Percentiles rank a stretch among this genome's conserved stretches.
Conservation (phyloP, 2,329 filamentous ascomycete genomes). For the Phyllosticta citriasiana region DNA sequence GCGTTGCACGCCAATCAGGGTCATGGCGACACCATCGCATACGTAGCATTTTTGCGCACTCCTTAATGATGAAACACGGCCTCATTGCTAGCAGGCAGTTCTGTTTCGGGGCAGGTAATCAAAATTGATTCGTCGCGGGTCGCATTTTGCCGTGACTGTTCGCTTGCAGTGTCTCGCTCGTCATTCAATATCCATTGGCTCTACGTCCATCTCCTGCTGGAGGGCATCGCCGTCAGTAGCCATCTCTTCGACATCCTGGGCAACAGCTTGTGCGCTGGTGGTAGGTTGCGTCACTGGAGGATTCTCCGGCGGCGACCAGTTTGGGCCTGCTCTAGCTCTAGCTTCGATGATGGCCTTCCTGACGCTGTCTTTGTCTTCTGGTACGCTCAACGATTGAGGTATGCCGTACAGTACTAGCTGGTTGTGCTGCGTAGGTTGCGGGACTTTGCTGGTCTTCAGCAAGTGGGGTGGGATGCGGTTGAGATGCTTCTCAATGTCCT, state of each 20-base stretch:
- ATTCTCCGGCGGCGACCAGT: slow-evolving; percentile 13
- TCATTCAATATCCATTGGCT: slow-evolving; percentile 1
- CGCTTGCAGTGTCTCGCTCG: background rate
- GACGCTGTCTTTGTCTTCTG: slow-evolving; percentile 62
- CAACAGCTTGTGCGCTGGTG: background rate
- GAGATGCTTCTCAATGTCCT: slow-evolving; percentile 77
- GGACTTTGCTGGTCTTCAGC: slow-evolving; percentile 43
- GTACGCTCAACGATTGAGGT: slow-evolving; percentile 64
- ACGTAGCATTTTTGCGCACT: background rate
- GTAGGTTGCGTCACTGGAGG: background rate
- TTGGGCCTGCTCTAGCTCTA: slow-evolving; percentile 55
- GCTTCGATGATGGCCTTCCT: slow-evolving; percentile 76
- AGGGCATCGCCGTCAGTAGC: background rate
- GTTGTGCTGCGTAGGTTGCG: slow-evolving; percentile 42
- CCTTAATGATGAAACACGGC: background rate
- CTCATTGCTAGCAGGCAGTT: background rate
- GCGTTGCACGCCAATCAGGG: background rate
- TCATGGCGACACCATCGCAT: background rate
- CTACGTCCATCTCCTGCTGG: background rate
- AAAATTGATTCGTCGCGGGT: background rate
- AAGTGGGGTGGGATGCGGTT: slow-evolving; percentile 59
- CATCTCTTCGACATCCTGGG: background rate
- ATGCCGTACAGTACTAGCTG: slow-evolving; percentile 74
- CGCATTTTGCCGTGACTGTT: background rate
- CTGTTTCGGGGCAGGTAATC: background rate